Percentiles rank a stretch among this genome's conserved stretches.
Conservation (phyloP, 345 rosid genomes). For the Triadica sebifera region DNA sequence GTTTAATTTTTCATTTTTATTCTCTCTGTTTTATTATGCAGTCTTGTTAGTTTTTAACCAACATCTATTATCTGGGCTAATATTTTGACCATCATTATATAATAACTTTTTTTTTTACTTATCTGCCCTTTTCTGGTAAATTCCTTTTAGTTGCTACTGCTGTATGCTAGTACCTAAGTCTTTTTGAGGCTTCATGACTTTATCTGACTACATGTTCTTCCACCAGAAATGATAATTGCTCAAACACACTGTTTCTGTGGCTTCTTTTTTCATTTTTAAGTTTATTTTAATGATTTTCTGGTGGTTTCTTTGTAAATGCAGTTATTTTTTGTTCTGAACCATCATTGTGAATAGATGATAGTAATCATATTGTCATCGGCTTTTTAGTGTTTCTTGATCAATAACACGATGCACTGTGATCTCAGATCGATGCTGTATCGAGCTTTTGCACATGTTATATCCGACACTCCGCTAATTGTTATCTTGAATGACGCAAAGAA, state of each 20-base stretch:
- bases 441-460: slow-evolving; percentile 64
- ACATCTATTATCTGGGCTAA: neutral
- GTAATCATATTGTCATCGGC: neutral
- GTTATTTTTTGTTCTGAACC: neutral
- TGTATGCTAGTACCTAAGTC: neutral
- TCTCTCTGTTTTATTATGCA: no score
- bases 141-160: neutral
- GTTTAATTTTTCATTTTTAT: neutral
- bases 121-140: neutral
- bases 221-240: neutral
- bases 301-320: neutral
- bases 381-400: slow-evolving; percentile 9
- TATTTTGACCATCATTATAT: neutral
- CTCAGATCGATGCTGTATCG: slow-evolving; percentile 64
- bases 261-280: neutral
- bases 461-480: slow-evolving; percentile 61
- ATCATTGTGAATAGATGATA: neutral
- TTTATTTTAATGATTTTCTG: neutral
- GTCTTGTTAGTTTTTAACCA: neutral
- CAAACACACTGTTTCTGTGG: neutral
- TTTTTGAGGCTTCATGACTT: neutral
- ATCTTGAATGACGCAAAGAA: slow-evolving; percentile 63
- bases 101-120: neutral
- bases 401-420: slow-evolving; percentile 17
- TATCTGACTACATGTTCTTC: neutral